Base-by-base conservation (phyloP, 2,329 filamentous ascomycete species). In the Colletotrichum endophyticum region DNA sequence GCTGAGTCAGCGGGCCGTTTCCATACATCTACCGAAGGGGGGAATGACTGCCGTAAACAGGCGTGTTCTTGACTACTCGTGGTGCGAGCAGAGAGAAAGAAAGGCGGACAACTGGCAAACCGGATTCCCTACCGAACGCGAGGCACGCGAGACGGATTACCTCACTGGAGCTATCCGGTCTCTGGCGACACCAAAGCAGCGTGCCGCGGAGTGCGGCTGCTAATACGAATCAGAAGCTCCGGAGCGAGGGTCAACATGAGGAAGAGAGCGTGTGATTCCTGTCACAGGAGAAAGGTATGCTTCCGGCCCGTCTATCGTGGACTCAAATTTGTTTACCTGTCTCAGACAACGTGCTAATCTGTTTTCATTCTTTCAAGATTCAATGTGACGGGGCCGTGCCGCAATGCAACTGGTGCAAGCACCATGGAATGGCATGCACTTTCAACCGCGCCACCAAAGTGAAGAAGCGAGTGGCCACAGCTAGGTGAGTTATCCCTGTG, bases 401-500 rank as follows among this genome's bases (percentile, higher is more conserved):
- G 5, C 82, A 84, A 66, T 90, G 88, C 81, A 87, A 90, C 79
- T 90, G 88, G 88, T 90, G 88, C 79, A 84, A 82, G 66, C 87
- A 89, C 79, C 88, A 89, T 77, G 81, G 84, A 70, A 82, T 88
- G 25, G 79, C 84, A 22, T 90, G 89, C 80, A 89, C 87, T 9
- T 90, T 89, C 79, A 83, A 72, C 59, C 44, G 77, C 36, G 72
- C 70, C 28, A 66, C 75, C 44, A 72, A 77, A 53, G 62, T 71
- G 53, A 75, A 74, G 75, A 75, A 78, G 39, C 44, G 74, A 25
- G 71, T 44, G 30, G 49, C 63, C 15, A 63, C 72, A 36, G 30
- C 71, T 57, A 78, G 44, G 77, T 78, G 53, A 66, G 63, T 49
- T 16, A 68, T 32, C 27, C 36, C 57, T 56, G 19, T 4, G 15